Percentiles rank a stretch among this genome's conserved stretches.
Evolutionary conservation across 768 basidiomycete species (phyloP).

Genomic region (Porpolomopsis calyptriformis): DNA sequence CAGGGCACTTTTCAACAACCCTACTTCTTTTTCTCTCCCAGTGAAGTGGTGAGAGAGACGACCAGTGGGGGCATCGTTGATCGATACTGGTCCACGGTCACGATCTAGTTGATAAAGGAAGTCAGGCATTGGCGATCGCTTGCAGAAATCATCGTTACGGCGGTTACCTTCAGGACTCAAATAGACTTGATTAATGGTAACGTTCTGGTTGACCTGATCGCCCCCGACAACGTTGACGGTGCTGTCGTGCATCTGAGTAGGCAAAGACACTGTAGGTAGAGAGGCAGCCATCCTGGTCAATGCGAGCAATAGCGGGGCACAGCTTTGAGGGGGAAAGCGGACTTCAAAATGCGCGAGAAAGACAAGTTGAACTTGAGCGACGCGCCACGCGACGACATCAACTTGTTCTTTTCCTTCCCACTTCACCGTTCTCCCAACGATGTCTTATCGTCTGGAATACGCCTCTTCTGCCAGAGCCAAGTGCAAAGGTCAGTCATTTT

Average conservation of each 20-base stretch:
- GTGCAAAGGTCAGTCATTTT: slow-evolving; percentile 56
- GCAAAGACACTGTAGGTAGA: too few species aligned
- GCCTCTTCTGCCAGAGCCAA: slow-evolving; percentile 55
- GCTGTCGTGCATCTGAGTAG: too few species aligned
- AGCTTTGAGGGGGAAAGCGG: too few species aligned
- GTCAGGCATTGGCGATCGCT: not conserved
- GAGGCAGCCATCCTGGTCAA: too few species aligned
- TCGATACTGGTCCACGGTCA: not conserved
- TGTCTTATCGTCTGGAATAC: slow-evolving; percentile 65
- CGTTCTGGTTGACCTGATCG: not conserved
- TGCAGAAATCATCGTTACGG: too few species aligned
- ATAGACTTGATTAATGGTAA: not conserved
- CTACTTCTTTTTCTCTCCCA: not conserved
- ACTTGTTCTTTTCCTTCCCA: slow-evolving; percentile 18
- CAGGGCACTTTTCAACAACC: not conserved
- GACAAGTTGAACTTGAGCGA: not conserved
- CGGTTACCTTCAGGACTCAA: too few species aligned
- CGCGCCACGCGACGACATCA: not conserved
- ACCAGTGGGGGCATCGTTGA: not conserved
- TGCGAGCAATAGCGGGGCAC: too few species aligned
- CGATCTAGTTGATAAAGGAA: not conserved
- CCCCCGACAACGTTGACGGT: not conserved
- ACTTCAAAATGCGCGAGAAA: slow-evolving; percentile 6
- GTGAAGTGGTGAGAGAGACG: not conserved
- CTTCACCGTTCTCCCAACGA: slow-evolving; percentile 9